Evolutionary conservation across 2,329 filamentous ascomycete species (phyloP).

Genomic region (Aspergillus niger): DNA sequence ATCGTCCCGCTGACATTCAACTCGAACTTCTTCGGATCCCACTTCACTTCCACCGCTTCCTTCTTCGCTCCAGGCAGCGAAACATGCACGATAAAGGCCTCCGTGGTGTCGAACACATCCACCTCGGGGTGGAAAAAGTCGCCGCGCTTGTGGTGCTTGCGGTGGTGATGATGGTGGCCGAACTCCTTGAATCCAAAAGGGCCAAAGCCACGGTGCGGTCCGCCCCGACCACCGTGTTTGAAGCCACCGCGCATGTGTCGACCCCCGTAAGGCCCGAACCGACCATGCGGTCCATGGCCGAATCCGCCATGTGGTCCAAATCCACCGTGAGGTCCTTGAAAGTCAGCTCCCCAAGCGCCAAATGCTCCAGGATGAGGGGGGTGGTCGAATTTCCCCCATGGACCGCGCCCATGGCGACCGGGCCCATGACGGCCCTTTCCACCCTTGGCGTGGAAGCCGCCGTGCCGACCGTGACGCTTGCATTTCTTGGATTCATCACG

Average conservation of each 20-base stretch:
- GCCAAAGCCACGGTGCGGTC: slow-evolving; percentile 2
- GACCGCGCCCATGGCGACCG: background rate
- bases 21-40: slow-evolving; percentile 9
- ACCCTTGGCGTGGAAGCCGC: background rate
- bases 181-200: background rate
- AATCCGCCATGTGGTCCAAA: background rate
- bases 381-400: background rate
- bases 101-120: slow-evolving; percentile 4
- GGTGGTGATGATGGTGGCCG: background rate
- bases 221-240: slow-evolving; percentile 1
- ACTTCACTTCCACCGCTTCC: slow-evolving; percentile 9
- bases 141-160: background rate
- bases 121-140: slow-evolving; percentile 6
- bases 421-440: background rate
- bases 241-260: slow-evolving; percentile 7
- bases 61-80: slow-evolving; percentile 10
- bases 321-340: background rate
- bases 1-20: slow-evolving; percentile 1
- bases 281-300: background rate
- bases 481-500: background rate
- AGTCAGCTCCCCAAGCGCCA: background rate
- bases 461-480: background rate
- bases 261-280: background rate
- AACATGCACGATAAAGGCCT: slow-evolving; percentile 2
- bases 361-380: background rate